Evolutionary conservation across 2,329 filamentous ascomycete species (phyloP).

Genomic region (Venturia nashicola): DNA sequence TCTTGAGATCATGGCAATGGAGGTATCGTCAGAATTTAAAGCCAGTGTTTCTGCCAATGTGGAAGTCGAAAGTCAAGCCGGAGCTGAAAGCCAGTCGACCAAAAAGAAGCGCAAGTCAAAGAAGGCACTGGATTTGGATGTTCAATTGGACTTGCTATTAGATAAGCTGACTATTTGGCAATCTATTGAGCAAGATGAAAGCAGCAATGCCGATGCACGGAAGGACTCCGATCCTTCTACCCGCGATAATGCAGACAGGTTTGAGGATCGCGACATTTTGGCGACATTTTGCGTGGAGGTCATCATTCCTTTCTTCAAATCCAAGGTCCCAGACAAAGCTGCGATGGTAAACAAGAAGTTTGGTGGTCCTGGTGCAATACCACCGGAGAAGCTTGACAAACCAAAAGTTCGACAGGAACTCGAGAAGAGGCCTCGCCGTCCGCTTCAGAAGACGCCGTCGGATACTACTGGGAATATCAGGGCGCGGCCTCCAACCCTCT

Average conservation of each 20-base stretch:
- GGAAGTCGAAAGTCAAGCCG: not conserved
- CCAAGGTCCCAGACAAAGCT: conserved; percentile 61
- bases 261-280: conserved; percentile 43
- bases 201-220: conserved; percentile 16
- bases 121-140: conserved; percentile 53
- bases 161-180: conserved; percentile 79
- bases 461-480: conserved; percentile 17
- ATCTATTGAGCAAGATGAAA: conserved; percentile 53
- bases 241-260: conserved; percentile 1
- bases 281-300: conserved; percentile 71
- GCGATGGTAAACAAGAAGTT: conserved; percentile 62
- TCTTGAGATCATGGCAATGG: conserved; percentile 62
- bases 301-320: conserved; percentile 68
- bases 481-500: conserved; percentile 49
- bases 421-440: conserved; percentile 32
- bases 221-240: not conserved
- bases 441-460: conserved; percentile 43
- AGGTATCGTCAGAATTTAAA: conserved; percentile 30
- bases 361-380: conserved; percentile 54
- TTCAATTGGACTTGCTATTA: conserved; percentile 59
- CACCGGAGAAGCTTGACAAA: conserved; percentile 38
- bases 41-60: conserved; percentile 2
- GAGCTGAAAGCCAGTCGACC: conserved; percentile 14
- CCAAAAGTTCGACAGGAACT: conserved; percentile 26
- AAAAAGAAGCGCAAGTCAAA: conserved; percentile 31